Percentiles rank a stretch among this genome's conserved stretches.
Evolutionary conservation across 164 flowering plant genomes (phyloP).

Genomic region (Pachysandra terminalis): DNA sequence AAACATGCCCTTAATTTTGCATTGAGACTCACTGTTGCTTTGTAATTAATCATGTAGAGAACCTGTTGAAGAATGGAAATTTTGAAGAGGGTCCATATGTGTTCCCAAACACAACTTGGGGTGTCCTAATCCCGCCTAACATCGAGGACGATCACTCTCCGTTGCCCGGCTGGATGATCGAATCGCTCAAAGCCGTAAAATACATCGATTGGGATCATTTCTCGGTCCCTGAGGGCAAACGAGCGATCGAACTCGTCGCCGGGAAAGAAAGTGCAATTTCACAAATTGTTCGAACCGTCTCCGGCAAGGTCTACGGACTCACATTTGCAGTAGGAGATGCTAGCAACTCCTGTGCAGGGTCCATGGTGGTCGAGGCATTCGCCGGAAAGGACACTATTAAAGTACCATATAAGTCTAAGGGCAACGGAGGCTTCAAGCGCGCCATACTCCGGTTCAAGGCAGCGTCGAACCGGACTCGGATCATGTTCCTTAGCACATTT

Average conservation of each 20-base stretch:
- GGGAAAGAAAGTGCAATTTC: conserved; percentile 83
- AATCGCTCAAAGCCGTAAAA: conserved; percentile 80
- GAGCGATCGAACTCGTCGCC: conserved; percentile 76
- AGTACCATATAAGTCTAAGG: conserved; percentile 58
- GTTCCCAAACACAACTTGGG: conserved; percentile 61
- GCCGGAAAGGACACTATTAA: conserved; percentile 45
- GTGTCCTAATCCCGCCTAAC: conserved; percentile 76
- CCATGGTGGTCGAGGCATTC: conserved; percentile 68
- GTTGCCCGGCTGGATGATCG: conserved; percentile 75
- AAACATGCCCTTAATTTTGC: too few species aligned
- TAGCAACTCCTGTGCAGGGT: conserved; percentile 58
- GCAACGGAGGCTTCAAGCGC: conserved; percentile 67
- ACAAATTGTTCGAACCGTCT: conserved; percentile 46
- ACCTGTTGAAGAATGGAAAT: conserved; percentile 68
- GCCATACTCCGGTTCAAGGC: conserved; percentile 61
- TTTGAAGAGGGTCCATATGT: conserved; percentile 88
- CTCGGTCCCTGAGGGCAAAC: conserved; percentile 57
- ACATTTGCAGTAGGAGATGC: conserved; percentile 62
- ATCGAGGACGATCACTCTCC: conserved; percentile 85
- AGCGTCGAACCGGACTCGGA: conserved; percentile 31
- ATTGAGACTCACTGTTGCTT: background rate
- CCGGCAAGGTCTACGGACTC: conserved; percentile 43
- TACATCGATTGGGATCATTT: conserved; percentile 69
- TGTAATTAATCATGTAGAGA: conserved; percentile 41
- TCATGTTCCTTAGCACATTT: conserved; percentile 60